Conservation (phyloP, 495 filamentous ascomycete genomes). For the Aspergillus egyptiacus region DNA sequence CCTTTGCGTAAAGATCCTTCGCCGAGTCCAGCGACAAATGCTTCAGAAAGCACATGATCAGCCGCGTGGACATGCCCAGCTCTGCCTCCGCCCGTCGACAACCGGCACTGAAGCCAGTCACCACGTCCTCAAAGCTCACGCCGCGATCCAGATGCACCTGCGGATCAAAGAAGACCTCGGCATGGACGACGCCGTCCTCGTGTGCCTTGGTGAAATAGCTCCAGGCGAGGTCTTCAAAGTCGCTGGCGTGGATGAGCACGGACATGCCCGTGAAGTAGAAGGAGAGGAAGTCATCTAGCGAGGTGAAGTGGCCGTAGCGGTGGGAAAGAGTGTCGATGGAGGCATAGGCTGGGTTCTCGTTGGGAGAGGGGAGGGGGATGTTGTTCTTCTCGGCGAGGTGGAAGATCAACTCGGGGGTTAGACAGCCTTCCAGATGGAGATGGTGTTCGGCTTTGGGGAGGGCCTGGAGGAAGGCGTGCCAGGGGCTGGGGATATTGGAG, state of each 20-base stretch:
- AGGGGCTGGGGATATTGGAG: constrained; percentile 9
- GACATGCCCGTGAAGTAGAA: constrained; percentile 77
- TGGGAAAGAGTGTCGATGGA: constrained; percentile 51
- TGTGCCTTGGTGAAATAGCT: constrained; percentile 63
- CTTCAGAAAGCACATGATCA: constrained; percentile 66
- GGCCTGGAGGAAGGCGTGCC: constrained; percentile 55
- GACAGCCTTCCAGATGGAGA: constrained; percentile 67
- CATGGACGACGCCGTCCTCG: constrained; percentile 60
- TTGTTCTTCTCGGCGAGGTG: constrained; percentile 56
- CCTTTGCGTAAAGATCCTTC: constrained; percentile 41
- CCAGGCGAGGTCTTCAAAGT: constrained; percentile 72
- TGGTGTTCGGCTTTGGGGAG: constrained; percentile 80
- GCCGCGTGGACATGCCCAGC: constrained; percentile 52
- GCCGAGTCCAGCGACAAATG: constrained; percentile 57
- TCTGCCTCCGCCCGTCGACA: constrained; percentile 57
- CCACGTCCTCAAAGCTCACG: constrained; percentile 53
- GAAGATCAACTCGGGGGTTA: constrained; percentile 65
- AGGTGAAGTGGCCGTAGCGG: constrained; percentile 60
- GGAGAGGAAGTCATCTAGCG: constrained; percentile 69
- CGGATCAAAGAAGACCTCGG: constrained; percentile 77
- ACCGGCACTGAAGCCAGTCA: constrained; percentile 53
- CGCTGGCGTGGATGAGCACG: constrained; percentile 50
- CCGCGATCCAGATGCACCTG: constrained; percentile 64
- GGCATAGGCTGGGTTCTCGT: constrained; percentile 50
- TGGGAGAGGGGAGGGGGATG: constrained; percentile 49